A percentile compares a stretch with the other conserved stretches of the same genome.
These are phyloP conservation scores for Dioscorea zingiberensis DNA, from an alignment of 106 monocot genomes.

Conservation along the genomic window DNA sequence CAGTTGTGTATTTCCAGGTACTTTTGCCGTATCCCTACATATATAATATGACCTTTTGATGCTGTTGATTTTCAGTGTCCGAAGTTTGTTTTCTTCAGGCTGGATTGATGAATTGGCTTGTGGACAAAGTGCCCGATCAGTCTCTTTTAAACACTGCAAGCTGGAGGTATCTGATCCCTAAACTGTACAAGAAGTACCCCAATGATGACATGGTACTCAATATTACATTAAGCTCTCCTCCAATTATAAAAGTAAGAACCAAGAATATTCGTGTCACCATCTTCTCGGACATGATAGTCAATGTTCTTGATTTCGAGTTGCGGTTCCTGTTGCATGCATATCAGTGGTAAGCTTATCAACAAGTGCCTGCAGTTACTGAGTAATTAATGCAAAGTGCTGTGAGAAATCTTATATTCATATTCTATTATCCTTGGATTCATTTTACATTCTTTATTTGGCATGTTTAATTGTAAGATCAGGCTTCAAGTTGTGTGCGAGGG, in stretches of 20 bases:
- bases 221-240: constrained; percentile 66
- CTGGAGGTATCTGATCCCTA: constrained; percentile 79
- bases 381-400: too few species aligned
- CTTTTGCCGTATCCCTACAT: background rate
- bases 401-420: too few species aligned
- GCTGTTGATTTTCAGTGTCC: background rate
- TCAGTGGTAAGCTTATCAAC: constrained; percentile 49
- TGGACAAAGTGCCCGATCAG: constrained; percentile 80
- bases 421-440: too few species aligned
- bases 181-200: constrained; percentile 79
- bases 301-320: constrained; percentile 52
- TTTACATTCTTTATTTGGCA: too few species aligned
- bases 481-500: too few species aligned
- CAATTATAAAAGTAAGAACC: constrained; percentile 36
- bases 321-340: constrained; percentile 86
- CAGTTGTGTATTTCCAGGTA: constrained; percentile 65
- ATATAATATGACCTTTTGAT: background rate
- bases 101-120: constrained; percentile 75
- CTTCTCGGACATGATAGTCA: constrained; percentile 54
- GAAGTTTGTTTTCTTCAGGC: constrained; percentile 40
- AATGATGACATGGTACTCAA: constrained; percentile 85
- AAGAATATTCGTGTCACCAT: constrained; percentile 50
- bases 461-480: too few species aligned
- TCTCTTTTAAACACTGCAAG: constrained; percentile 77
- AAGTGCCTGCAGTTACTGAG: too few species aligned